Base-by-base conservation (phyloP, 1,284 basidiomycete genomes). In the Sporisorium graminicola region DNA sequence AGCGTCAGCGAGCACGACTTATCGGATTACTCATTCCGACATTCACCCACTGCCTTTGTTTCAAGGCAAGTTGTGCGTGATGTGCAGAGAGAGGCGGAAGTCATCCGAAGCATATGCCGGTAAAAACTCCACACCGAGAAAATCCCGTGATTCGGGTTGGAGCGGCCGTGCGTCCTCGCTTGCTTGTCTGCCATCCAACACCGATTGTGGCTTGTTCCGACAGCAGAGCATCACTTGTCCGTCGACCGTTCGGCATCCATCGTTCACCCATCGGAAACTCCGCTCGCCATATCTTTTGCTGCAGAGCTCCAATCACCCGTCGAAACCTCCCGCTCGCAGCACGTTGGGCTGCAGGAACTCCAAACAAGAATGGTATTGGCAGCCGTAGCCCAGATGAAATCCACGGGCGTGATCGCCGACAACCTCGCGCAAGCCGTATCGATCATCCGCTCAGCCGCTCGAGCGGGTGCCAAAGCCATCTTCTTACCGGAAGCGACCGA, bases 401-500 rank as follows among this genome's bases (percentile, higher is more conserved):
- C 72, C 43, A 74, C 71, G 13, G 77, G 77, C 47, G 49, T 77
- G 43, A 80, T 84, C 42, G 72, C 74, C 44, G 81, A 81, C 27
- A 85, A 85, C 49, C 69, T 82, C 16, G 57, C 73, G 0, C 59
- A 58, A 12, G 67, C 75, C 0, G 37, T 74, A 26, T 49, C 57
- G 7, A 50, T 89, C n/a, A 82, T 89, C 40, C 74, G 82, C 7
- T 16, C 51, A 40, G 70, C 66, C 8, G 86, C 86, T 0, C 51
- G 55, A 3, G 86, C 85, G 0, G 87, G 87, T 0, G 87, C 88
- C 3, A 84, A 83, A 59, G 86, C 87, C 14, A 77, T 87, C 58
- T 88, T 87, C 65, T 81, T 89, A 6, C 88, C 88, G 20, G 88
- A 89, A 81, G 83, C 88, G 0, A 83, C 87, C 24, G 88, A 89